Percentiles rank a stretch among this genome's conserved stretches.
Conservation (phyloP, 108 stramenopile species). For the Cyclotella choctawhatcheeana region DNA sequence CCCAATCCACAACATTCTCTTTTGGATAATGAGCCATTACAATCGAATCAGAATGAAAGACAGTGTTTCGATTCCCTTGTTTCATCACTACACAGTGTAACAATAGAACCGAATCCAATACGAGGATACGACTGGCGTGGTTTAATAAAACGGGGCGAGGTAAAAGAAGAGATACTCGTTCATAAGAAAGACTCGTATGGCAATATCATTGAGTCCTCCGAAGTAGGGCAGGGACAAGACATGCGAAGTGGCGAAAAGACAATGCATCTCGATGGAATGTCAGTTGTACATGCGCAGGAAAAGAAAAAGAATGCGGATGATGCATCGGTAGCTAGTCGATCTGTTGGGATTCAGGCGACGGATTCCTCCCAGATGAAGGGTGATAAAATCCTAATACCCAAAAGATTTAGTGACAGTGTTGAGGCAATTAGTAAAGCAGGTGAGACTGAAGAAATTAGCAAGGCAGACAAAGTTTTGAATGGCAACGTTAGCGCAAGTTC, state of each 20-base stretch:
- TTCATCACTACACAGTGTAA: conserved; percentile 34
- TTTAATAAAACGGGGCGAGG: conserved; percentile 42
- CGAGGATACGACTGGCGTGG: conserved; percentile 50
- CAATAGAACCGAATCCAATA: conserved; percentile 47
- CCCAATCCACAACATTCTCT: not conserved
- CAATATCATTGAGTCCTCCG: too few species aligned
- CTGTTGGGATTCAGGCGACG: conserved; percentile 27
- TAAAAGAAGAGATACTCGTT: conserved; percentile 26
- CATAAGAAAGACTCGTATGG: conserved; percentile 1
- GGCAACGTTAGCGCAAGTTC: too few species aligned
- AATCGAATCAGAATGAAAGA: not conserved
- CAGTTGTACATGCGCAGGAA: conserved; percentile 6
- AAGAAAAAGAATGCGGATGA: conserved; percentile 1
- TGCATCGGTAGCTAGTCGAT: conserved; percentile 21
- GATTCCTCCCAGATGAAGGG: not conserved
- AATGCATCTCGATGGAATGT: conserved; percentile 15
- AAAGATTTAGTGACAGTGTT: not conserved
- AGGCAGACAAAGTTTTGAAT: too few species aligned
- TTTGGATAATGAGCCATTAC: not conserved
- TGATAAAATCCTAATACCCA: conserved; percentile 4
- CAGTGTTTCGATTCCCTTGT: conserved; percentile 24
- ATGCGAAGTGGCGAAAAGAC: too few species aligned
- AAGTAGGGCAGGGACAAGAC: not conserved
- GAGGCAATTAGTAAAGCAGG: not conserved
- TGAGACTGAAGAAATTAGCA: too few species aligned